Base-by-base conservation (phyloP, 2,329 filamentous ascomycete species). In the Bipolaris zeicola region DNA sequence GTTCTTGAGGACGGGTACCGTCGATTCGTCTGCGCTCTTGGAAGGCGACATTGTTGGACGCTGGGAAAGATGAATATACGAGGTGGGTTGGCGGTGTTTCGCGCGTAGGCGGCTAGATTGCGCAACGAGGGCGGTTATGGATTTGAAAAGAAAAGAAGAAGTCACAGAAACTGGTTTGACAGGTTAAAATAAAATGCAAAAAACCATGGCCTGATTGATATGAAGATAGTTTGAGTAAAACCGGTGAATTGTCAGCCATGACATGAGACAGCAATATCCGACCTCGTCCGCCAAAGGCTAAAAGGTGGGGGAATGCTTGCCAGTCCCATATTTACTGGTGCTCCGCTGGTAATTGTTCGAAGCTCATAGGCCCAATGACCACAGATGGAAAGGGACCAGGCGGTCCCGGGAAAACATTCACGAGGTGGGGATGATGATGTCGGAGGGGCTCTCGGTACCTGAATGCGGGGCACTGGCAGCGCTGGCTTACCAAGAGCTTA, bases 1-100 rank as follows among this genome's bases (percentile, higher is more conserved):
- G 76, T 92, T 86, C 71, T 88, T 88, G 56, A 65, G 62, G 10
- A 55, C 54, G 6, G 62, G 62, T 14, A 65, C 52, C 33, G 52
- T 54, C 18, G 60, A 41, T 11, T 44, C 43, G 18, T 50, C 47
- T 36, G 53, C 47, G 14, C 34, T 39, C 26, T 26, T 46, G 11
- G 47, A 31, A 16, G 52, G 20, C 26, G 54, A 24, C 54, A 57
- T 57, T 5, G 24, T 49, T n/a, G 28, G 14, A 14, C 26, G 8
- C 26, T 10, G 26, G 31, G 13, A 31, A n/a, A 38, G 26, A 28
- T n/a, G 3, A n/a, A 16, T 8, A n/a, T n/a, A n/a, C 13, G 26
- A 39, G 18, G n/a, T 43, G 24, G 13, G 28, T 10, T 39, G 7
- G 24, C 8, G 11, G 41, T 55, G 44, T 34, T 22, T 42, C 8